These are phyloP conservation scores for Salix udensis DNA, from an alignment of 345 rosid genomes.

Conservation along the genomic window DNA sequence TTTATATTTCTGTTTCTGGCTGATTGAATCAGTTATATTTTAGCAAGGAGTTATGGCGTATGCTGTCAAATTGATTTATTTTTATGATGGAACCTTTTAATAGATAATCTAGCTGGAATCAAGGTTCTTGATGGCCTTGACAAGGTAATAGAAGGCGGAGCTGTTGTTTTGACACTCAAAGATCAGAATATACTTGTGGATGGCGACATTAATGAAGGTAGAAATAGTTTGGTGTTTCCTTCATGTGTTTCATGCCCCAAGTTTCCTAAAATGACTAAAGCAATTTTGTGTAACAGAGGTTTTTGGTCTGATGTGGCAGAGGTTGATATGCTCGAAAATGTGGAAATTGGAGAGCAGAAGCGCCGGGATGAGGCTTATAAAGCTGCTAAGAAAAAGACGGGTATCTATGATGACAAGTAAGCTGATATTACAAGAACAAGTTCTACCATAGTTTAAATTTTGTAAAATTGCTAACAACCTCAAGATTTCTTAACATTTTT, in stretches of 20 bases:
- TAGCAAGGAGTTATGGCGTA: conserved; percentile 3
- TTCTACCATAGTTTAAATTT: neutral
- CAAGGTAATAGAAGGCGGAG: conserved; percentile 91
- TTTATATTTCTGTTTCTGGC: conserved; percentile 5
- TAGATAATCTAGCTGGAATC: conserved; percentile 78
- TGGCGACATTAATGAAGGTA: conserved; percentile 87
- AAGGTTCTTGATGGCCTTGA: conserved; percentile 91
- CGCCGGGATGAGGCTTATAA: conserved; percentile 81
- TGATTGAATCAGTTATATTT: conserved; percentile 9
- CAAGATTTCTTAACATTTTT: conserved; percentile 13
- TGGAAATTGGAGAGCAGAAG: conserved; percentile 97
- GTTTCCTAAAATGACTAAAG: conserved; percentile 16
- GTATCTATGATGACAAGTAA: conserved; percentile 81
- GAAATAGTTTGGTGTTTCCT: conserved; percentile 17
- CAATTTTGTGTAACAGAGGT: conserved; percentile 36
- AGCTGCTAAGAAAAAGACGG: conserved; percentile 84
- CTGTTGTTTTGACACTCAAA: conserved; percentile 90
- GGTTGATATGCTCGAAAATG: conserved; percentile 94
- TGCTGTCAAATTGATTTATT: neutral
- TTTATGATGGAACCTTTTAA: conserved; percentile 23
- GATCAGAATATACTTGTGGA: conserved; percentile 82
- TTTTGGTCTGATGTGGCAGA: conserved; percentile 53
- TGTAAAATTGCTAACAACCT: neutral
- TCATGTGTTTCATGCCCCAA: conserved; percentile 6
- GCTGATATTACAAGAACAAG: neutral